Base-by-base conservation (phyloP, 2,329 filamentous ascomycete species). In the Rugonectria rugulosa region DNA sequence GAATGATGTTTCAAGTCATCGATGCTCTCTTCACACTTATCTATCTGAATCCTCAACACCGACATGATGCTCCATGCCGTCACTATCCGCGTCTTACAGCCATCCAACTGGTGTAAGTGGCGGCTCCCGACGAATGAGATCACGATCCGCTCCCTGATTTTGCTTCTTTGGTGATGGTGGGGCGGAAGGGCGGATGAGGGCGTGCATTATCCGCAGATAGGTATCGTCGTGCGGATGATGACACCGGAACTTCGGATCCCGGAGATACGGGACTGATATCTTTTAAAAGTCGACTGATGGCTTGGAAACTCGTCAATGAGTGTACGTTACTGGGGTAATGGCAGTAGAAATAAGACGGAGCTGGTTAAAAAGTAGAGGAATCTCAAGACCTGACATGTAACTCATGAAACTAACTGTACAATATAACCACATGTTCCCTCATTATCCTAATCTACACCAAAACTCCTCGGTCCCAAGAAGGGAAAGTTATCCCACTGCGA, bases 401-500 rank as follows among this genome's bases (percentile, higher is more conserved):
- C n/a, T 26, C 15, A 12, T 15, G 8, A 36, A 20, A 36, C 20
- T n/a, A 14, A 15, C 20, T 12, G 5, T n/a, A 4, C 19, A 24
- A 10, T 9, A 17, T 11, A 5, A 6, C 19, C 14, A 12, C n/a
- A 5, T 15, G 21, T 26, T 19, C 23, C 26, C 5, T 17, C 45
- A 36, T 40, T 7, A 34, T 46, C 14, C 20, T 51, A 56, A n/a
- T 50, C 53, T 42, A 37, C 46, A 23, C 24, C 24, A 51, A 56
- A 56, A 10, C 46, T 56, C 26, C 53, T 44, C 6, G 53, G 53
- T 6, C 46, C 41, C 20, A 46, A 34, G 14, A 68, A 68, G 4
- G 65, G 64, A 15, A 64, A 67, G 3, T 41, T 67, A 29, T 68
- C 62, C 65, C 66, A 68, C 9, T 64, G 26, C 2, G 66, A 68